A percentile compares a stretch with the other conserved stretches of the same genome.
Conservation (phyloP, 2,329 filamentous ascomycete species). For the Macrophomina tecta region DNA sequence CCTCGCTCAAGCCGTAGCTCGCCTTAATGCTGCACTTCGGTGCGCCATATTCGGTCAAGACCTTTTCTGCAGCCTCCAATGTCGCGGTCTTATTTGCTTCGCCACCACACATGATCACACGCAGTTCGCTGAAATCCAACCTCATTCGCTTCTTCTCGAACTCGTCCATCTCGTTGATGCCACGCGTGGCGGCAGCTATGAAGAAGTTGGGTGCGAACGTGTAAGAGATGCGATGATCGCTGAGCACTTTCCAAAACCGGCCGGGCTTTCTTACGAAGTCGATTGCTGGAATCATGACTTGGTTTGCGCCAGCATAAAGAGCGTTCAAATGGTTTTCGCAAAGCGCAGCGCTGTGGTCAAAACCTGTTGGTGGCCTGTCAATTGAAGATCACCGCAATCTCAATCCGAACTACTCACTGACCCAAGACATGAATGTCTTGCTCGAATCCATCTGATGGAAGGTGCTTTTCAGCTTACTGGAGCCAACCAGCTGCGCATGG, state of each 20-base stretch:
- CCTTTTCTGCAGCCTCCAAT: conserved; percentile 36
- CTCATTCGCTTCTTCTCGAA: conserved; percentile 8
- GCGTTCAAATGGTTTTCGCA: conserved; percentile 60
- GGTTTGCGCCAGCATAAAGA: conserved; percentile 47
- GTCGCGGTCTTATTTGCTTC: conserved; percentile 52
- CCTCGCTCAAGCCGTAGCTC: conserved; percentile 26
- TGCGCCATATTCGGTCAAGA: conserved; percentile 44
- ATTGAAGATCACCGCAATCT: neutral
- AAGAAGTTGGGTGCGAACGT: conserved; percentile 57
- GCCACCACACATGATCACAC: conserved; percentile 51
- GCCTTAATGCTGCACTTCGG: conserved; percentile 23
- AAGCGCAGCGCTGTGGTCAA: conserved; percentile 61
- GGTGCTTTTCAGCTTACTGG: conserved; percentile 14
- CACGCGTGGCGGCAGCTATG: conserved; percentile 33
- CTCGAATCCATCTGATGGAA: conserved; percentile 10
- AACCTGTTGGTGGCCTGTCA: conserved; percentile 4
- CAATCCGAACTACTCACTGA: conserved; percentile 17
- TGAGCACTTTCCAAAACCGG: conserved; percentile 49
- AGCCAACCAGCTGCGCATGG: conserved; percentile 50
- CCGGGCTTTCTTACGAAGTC: conserved; percentile 50
- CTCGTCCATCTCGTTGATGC: conserved; percentile 4
- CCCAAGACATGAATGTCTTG: conserved; percentile 28
- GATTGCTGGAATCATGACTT: conserved; percentile 54
- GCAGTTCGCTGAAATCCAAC: conserved; percentile 33
- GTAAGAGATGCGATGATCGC: conserved; percentile 49